Evolutionary conservation across 257 asterid species (phyloP), one percentile per base, ranked within the genome.

Genomic region (Ilex aquifolium): DNA sequence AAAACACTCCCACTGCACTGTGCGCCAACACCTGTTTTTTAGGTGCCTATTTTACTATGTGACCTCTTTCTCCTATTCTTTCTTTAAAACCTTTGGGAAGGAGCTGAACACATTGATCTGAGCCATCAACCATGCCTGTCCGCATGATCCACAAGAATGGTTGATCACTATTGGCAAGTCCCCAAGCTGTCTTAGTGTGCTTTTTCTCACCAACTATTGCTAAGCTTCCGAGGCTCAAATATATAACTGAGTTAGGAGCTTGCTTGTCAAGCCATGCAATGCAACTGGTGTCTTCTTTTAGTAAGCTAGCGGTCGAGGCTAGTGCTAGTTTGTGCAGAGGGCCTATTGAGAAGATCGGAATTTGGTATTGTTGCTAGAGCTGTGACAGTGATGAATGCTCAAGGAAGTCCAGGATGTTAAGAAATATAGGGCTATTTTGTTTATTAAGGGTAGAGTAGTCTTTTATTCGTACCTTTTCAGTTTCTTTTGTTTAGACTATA

Each of bases 241-340:
- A 52, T 14, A 52, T 15, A 2, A 52, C 57, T 3, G 57, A 52
- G 3, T 52, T 52, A 21, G 7, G 57, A 52, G 57, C 29, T 52
- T 52, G 57, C 30, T 52, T 52, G 57, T 52, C 29, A 15, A 52
- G 57, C 57, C 57, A 52, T 14, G 57, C 30, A 14, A 52, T n/a
- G 15, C 57, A 52, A 16, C 57, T 52, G 10, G 27, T 21, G 30
- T 52, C 57, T 27, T 52, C 57, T n/a, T 52, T n/a, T 21, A 52
- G 57, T 3, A 52, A 16, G 29, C 57, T 52, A 52, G 57, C 15
- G 9, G 57, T 8, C 31, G 57, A 52, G 7, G 57, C 3, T 14
- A 10, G 29, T 2, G 57, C 57, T 27, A 52, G 7, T 21, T 52
- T 52, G 57, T 52, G 57, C 14, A 52, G 29, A 52, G 57, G 57